phyloP scores from a whole-genome alignment of 1,284 basidiomycete species.

The Prillingera fragicola region DNA sequence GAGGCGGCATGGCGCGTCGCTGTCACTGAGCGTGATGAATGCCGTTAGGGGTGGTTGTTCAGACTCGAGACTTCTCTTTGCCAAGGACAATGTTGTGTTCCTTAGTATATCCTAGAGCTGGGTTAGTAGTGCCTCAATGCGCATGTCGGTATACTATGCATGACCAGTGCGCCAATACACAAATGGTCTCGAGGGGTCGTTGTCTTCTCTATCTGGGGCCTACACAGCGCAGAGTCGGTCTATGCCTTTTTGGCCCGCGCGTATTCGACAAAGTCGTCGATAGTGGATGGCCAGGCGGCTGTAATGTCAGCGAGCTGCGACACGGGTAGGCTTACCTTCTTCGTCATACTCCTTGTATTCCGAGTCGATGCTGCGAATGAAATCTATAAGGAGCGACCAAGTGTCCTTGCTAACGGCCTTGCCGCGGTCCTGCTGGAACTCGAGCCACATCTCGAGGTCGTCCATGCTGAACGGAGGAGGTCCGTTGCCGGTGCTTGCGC shows the following conservation, averaged over 20 bases:
- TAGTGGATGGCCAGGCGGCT: slow-evolving; percentile 49
- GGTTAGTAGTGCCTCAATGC: too few relatives aligned
- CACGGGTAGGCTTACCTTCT: slow-evolving; percentile 57
- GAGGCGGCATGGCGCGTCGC: slow-evolving; percentile 10
- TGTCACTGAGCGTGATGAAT: slow-evolving; percentile 2
- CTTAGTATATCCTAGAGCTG: too few relatives aligned
- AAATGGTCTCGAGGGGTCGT: too few relatives aligned
- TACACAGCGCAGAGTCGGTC: too few relatives aligned
- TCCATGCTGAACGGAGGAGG: slow-evolving; percentile 60
- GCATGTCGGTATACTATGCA: too few relatives aligned
- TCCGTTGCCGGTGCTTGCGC: slow-evolving; percentile 30
- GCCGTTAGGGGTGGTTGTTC: neutral
- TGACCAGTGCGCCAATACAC: too few relatives aligned
- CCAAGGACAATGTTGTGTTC: neutral
- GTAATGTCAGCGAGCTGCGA: neutral
- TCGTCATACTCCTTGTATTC: slow-evolving; percentile 76
- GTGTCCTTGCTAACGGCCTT: slow-evolving; percentile 91
- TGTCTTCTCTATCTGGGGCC: too few relatives aligned
- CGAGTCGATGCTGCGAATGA: slow-evolving; percentile 68
- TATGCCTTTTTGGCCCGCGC: slow-evolving; percentile 23
- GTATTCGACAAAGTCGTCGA: slow-evolving; percentile 49
- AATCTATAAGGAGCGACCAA: slow-evolving; percentile 71
- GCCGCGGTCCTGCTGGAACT: slow-evolving; percentile 64
- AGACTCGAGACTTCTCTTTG: neutral
- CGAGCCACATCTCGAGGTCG: slow-evolving; percentile 76